Evolutionary conservation across 495 filamentous ascomycete genomes (phyloP), one percentile per base, ranked within the genome.

Genomic region (Aspergillus haitiensis): DNA sequence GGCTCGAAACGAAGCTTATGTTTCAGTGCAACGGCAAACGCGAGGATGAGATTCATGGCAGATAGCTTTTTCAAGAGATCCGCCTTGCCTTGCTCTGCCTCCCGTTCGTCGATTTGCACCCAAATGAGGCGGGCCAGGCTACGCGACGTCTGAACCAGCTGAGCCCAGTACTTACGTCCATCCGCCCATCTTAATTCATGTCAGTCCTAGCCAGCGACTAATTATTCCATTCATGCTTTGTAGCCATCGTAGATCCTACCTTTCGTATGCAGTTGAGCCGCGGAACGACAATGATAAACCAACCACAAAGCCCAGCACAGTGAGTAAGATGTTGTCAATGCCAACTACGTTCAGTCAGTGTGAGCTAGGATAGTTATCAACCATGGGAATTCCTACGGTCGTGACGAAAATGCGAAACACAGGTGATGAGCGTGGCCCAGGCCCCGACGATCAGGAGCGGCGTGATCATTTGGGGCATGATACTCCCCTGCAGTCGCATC

Each of bases 1-100:
- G 91, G 89, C 66, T 96, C 91, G 67, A 92, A 92, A 27, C 91
- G 89, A n/a, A 96, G 83, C 66, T 85, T 87, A 75, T 93, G 91
- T 69, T 93, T 95, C 47, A 93, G 78, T 0, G 91, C 72, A 10
- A 89, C 80, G 32, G 87, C 80, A 67, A 88, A 96, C 3, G 89
- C 90, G 18, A 91, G 81, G 58, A 93, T 79, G 39, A 96, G 82
- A 71, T 94, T 93, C 69, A 94, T 82, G 3, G 86, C 88, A 2
- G 90, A 85, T 40, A 87, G 68, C 74, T 92, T 93, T 44, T 74
- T 79, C 5, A 96, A 76, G 9, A 94, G 58, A 61, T 93, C 90
- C 35, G 85, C 76, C 71, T 89, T 90, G 18, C 75, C 81, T 0
- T 64, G 50, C 37, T 84, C 77, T 13, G 81, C 86, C 10, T 83